A percentile compares a stretch with the other conserved stretches of the same genome.
Conservation (phyloP, 1,139 yeast genomes). For the Diutina mesorugosa region DNA sequence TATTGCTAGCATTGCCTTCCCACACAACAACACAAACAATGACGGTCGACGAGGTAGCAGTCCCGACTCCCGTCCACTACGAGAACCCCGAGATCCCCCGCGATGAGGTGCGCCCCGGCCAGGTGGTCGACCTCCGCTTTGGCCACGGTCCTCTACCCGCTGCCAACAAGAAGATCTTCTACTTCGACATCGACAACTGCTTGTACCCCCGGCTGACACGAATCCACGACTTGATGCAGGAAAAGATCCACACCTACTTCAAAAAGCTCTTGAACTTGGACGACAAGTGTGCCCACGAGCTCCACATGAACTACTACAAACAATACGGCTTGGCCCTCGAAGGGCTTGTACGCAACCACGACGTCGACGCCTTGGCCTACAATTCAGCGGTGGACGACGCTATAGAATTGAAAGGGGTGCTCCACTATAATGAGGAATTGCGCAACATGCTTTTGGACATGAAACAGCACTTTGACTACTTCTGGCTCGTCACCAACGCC, state of each 20-base stretch:
- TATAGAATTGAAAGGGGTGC: conserved; percentile 65
- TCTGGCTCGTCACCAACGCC: conserved; percentile 92
- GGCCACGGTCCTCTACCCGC: conserved; percentile 36
- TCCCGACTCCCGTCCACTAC: not conserved
- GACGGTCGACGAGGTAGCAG: not conserved
- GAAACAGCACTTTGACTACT: conserved; percentile 18
- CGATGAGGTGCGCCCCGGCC: conserved; percentile 13
- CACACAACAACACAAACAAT: not conserved
- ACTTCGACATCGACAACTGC: conserved; percentile 89
- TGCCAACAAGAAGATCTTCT: conserved; percentile 42
- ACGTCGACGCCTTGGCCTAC: conserved; percentile 80
- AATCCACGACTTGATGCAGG: conserved; percentile 83
- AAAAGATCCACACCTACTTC: conserved; percentile 71
- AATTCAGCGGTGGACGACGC: conserved; percentile 86
- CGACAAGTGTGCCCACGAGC: conserved; percentile 63
- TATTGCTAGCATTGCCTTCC: not conserved
- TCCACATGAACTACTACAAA: conserved; percentile 67
- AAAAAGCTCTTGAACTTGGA: conserved; percentile 45
- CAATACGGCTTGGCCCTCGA: conserved; percentile 89
- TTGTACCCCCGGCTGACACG: conserved; percentile 61
- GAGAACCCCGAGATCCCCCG: not conserved
- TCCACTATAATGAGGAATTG: conserved; percentile 44
- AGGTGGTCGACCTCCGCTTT: conserved; percentile 25
- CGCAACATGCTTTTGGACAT: conserved; percentile 37
- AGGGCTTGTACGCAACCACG: conserved; percentile 74